Evolutionary conservation across 345 rosid genomes (phyloP), one percentile per base, ranked within the genome.

Genomic region (Salix dunnii): DNA sequence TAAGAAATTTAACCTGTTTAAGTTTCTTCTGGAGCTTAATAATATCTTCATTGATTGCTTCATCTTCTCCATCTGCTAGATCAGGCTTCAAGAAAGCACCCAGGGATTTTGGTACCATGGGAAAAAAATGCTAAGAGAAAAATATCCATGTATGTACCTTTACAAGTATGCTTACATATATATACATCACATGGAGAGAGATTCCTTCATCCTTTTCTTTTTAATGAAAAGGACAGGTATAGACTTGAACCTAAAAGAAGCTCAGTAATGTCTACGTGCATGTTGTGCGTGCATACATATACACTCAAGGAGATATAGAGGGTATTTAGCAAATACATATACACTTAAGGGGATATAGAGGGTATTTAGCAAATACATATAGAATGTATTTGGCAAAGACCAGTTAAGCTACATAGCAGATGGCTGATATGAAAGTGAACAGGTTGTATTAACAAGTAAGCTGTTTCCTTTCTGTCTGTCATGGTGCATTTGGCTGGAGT

Each of bases 51-150:
- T 48, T 72, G 64, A 89, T 76, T 18, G 80, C 70, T 65, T 84
- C 90, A 76, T 80, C 89, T 76, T 89, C 91, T 63, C 86, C 85
- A 81, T 89, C 88, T 43, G 86, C 84, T 67, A 89, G 85, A 85
- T 85, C 90, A 82, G 91, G 91, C 91, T 89, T 82, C 80, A 48
- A 76, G 53, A 66, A 43, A 40, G 72, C 73, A 81, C 27, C 76
- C 70, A 74, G 33, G 43, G 7, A 35, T 17, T 40, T 62, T 2
- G 55, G 18, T 36, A 8, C 63, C 51, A 17, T 16, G 60, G 66
- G 5, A 23, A 51, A 73, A 71, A 33, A 49, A 16, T 6, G 27
- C 10, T 35, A 3, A 4, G 36, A 30, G 40, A 7, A 16, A 67
- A 43, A 35, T 10, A 31, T 23, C 30, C 16, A 10, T 73, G 25